Percentiles rank a stretch among this genome's conserved stretches.
These are phyloP conservation scores for Diaporthe vexans DNA, from an alignment of 2,329 filamentous ascomycete species.

Conservation along the genomic window DNA sequence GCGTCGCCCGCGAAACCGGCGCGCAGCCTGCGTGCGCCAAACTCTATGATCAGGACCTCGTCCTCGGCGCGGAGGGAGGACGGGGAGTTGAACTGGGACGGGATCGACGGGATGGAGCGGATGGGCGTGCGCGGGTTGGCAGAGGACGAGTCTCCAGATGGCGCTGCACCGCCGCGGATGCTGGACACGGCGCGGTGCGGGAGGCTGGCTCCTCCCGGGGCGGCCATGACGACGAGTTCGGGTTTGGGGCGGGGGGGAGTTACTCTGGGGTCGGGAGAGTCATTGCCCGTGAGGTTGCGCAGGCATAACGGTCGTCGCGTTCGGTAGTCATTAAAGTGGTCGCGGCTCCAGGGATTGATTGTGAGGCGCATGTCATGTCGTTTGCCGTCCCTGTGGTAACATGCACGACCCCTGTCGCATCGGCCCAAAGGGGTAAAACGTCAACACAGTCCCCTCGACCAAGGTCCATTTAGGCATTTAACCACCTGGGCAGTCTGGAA, in stretches of 20 bases:
- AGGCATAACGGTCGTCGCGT: neutral
- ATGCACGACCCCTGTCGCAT: constrained; percentile 31
- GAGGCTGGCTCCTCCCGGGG: constrained; percentile 58
- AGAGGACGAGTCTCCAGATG: constrained; percentile 39
- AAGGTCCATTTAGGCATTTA: constrained; percentile 21
- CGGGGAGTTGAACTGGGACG: constrained; percentile 70
- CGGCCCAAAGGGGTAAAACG: constrained; percentile 46
- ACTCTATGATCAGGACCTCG: constrained; percentile 85
- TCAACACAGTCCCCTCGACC: constrained; percentile 46
- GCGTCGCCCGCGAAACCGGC: constrained; percentile 91
- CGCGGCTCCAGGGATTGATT: neutral
- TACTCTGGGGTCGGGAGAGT: constrained; percentile 4
- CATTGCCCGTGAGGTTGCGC: neutral
- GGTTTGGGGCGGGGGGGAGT: neutral
- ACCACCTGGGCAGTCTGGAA: neutral
- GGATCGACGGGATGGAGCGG: constrained; percentile 64
- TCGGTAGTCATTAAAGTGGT: constrained; percentile 6
- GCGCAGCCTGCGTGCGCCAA: constrained; percentile 83
- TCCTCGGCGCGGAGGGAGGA: constrained; percentile 81
- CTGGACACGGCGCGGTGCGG: constrained; percentile 71
- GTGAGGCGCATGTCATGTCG: neutral
- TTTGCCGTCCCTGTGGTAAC: constrained; percentile 46
- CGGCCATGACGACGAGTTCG: constrained; percentile 57
- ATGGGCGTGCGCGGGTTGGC: constrained; percentile 72
- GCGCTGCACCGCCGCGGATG: constrained; percentile 60